Percentiles rank a stretch among this genome's conserved stretches.
These are phyloP conservation scores for Populus euphratica DNA, from an alignment of 345 rosid genomes.

Conservation along the genomic window DNA sequence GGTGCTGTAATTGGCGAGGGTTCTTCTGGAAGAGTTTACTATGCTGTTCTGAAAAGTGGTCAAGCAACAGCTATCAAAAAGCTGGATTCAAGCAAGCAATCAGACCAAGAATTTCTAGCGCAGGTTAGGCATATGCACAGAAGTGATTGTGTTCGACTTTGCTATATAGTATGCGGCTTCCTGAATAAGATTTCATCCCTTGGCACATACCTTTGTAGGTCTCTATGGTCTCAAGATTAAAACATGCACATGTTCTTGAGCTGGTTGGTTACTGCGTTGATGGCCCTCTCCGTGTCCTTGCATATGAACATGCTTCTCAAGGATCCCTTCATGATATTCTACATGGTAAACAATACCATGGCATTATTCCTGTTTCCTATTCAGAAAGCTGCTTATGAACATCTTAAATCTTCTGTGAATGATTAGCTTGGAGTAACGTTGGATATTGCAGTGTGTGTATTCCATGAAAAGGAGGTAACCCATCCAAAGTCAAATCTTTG, in stretches of 20 bases:
- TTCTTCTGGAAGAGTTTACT: conserved; percentile 82
- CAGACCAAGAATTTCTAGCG: conserved; percentile 74
- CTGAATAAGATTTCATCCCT: too few species aligned
- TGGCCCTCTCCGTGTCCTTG: conserved; percentile 69
- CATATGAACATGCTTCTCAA: conserved; percentile 80
- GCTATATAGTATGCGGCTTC: too few species aligned
- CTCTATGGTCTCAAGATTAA: conserved; percentile 81
- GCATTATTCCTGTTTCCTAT: neutral
- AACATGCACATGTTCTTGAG: conserved; percentile 70
- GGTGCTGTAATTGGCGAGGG: conserved; percentile 79
- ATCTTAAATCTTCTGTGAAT: too few species aligned
- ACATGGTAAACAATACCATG: conserved; percentile 42
- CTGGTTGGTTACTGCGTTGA: conserved; percentile 78
- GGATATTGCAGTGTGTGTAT: too few species aligned
- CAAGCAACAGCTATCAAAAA: conserved; percentile 74
- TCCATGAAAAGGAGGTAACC: too few species aligned
- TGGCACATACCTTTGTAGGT: conserved; percentile 29
- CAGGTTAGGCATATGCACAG: conserved; percentile 42
- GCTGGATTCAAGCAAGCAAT: conserved; percentile 84
- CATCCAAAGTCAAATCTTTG: too few species aligned
- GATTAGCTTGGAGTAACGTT: too few species aligned
- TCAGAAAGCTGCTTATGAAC: too few species aligned
- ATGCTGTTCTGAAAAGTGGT: conserved; percentile 62
- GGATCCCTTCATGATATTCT: conserved; percentile 94
- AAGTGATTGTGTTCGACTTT: too few species aligned